Base-by-base conservation (phyloP, 306 rosid genomes). In the Lotus japonicus region DNA sequence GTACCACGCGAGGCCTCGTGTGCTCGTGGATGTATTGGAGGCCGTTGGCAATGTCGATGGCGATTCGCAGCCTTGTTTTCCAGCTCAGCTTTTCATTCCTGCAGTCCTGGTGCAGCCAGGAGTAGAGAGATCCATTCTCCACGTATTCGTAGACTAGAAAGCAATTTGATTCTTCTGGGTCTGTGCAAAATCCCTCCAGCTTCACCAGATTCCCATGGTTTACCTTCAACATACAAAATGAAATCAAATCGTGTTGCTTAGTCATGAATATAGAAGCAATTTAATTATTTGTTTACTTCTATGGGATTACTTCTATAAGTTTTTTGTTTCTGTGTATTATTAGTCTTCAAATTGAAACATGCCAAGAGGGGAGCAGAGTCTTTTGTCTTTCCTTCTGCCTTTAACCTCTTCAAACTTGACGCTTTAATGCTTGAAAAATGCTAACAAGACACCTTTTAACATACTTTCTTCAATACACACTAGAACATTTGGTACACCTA, bases 141-240 rank as follows among this genome's bases (percentile, higher is more conserved):
- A 94, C 95, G 50, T 73, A 90, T 75, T 90, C 98, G 10, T 94
- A 94, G 9, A 90, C 83, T 19, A 94, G 84, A 77, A 82, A 90
- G 83, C 98, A 94, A 26, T 72, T 86, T 36, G 80, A 85, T 80
- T 85, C 91, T 15, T 77, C 89, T 9, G 68, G 68, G 72, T 90
- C 97, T 42, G 90, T 79, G 90, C 98, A 88, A 53, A 94, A 94
- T 31, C 98, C 98, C 43, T 90, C 98, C 46, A 94, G 72, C 84
- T 85, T 94, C 88, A 94, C 97, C 77, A 94, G 61, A 78, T 79
- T 94, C 74, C 98, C 98, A 78, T 94, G 98, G 84, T 94, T 94
- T 33, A 94, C 96, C 98, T 94, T 66, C 86, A 79, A 55, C 56
- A 70, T 7, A 19, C 2, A n/a, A n/a, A n/a, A n/a, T n/a, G n/a